phyloP scores from a whole-genome alignment of 2,329 filamentous ascomycete species.

The Paecilomyces fulvus region DNA sequence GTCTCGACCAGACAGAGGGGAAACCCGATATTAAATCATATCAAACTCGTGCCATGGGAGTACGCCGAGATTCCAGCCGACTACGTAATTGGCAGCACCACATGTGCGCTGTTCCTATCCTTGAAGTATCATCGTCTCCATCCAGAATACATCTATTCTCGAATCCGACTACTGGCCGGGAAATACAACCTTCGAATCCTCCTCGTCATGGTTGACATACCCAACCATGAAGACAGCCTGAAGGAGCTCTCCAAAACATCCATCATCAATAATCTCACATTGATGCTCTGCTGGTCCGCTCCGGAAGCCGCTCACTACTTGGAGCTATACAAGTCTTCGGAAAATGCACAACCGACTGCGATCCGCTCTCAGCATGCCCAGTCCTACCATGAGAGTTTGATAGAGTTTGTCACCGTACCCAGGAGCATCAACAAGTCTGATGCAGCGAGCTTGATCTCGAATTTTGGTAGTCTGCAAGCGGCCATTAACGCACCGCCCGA shows the following conservation, averaged over 20 bases:
- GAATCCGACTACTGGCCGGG: constrained; percentile 74
- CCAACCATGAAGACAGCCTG: constrained; percentile 82
- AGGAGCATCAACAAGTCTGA: constrained; percentile 91
- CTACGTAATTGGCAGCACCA: constrained; percentile 78
- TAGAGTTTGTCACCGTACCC: constrained; percentile 88
- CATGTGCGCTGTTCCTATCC: constrained; percentile 84
- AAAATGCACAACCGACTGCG: constrained; percentile 71
- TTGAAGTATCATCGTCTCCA: constrained; percentile 96
- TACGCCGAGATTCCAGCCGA: constrained; percentile 95
- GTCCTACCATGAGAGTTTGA: constrained; percentile 74
- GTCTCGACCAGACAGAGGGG: constrained; percentile 91
- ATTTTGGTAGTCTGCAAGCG: constrained; percentile 80
- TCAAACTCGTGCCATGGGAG: constrained; percentile 84
- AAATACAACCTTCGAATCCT: constrained; percentile 82
- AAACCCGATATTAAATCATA: constrained; percentile 78
- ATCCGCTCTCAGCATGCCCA: constrained; percentile 81
- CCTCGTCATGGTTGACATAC: constrained; percentile 87
- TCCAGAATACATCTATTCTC: constrained; percentile 94
- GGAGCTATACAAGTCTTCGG: constrained; percentile 89
- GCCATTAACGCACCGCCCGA: constrained; percentile 84
- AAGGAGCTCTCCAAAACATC: constrained; percentile 89
- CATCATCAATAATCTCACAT: constrained; percentile 81
- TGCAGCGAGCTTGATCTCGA: constrained; percentile 78
- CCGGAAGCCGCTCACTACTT: constrained; percentile 90
- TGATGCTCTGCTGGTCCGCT: constrained; percentile 90